phyloP scores from a whole-genome alignment of 257 asterid species.

The Nicotiana tomentosiformis region DNA sequence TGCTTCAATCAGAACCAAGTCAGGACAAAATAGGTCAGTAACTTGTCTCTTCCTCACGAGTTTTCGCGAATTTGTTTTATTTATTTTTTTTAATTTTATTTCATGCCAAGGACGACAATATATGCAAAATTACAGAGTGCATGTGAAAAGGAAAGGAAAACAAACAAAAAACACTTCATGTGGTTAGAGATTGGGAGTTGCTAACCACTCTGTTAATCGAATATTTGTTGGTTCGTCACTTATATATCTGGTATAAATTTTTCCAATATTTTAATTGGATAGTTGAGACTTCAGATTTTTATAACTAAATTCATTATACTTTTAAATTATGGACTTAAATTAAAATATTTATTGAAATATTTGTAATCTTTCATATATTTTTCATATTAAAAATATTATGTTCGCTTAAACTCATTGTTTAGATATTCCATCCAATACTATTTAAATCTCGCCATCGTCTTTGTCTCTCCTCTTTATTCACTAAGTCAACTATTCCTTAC shows the following conservation, averaged over 20 bases:
- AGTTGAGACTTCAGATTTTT: neutral
- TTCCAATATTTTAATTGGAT: too few species aligned
- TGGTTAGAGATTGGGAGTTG: slow-evolving; percentile 1
- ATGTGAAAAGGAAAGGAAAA: slow-evolving; percentile 1
- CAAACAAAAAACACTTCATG: slow-evolving; percentile 10
- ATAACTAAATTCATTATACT: neutral
- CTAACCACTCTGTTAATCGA: neutral
- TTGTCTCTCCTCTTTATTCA: neutral
- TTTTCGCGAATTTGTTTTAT: neutral
- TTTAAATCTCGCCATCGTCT: neutral
- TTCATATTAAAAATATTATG: too few species aligned
- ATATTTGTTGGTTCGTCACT: neutral
- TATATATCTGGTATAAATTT: neutral
- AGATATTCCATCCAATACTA: too few species aligned
- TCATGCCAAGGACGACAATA: neutral
- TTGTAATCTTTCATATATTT: neutral
- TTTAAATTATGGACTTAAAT: neutral
- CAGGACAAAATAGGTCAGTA: neutral
- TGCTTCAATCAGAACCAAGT: neutral
- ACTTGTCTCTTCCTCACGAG: slow-evolving; percentile 4
- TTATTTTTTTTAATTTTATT: neutral
- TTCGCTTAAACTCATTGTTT: neutral
- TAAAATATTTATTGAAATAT: neutral
- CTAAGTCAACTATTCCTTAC: neutral
- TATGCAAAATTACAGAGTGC: neutral